phyloP scores from a whole-genome alignment of 495 filamentous ascomycete genomes.

The Lophium mytilinum region DNA sequence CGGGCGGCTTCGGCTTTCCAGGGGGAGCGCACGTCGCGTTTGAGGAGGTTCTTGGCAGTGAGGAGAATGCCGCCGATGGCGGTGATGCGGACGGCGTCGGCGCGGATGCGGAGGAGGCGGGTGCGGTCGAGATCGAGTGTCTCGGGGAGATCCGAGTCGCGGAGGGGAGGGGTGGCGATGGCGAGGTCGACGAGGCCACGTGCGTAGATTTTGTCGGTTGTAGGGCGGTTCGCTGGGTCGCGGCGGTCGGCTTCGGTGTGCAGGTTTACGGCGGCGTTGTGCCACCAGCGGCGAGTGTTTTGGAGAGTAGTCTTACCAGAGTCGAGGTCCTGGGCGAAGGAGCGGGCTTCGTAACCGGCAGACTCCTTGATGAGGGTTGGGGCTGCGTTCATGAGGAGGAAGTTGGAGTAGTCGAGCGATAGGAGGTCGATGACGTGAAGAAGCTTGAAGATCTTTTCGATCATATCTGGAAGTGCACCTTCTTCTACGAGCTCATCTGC shows the following conservation, averaged over 20 bases:
- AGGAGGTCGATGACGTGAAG: constrained; percentile 83
- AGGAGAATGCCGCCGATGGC: constrained; percentile 75
- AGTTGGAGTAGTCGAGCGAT: constrained; percentile 93
- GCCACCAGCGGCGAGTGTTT: constrained; percentile 65
- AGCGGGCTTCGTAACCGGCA: constrained; percentile 67
- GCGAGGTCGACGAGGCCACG: constrained; percentile 60
- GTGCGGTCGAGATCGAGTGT: constrained; percentile 73
- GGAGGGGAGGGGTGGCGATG: constrained; percentile 51
- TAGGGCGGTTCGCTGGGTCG: constrained; percentile 57
- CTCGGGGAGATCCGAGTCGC: constrained; percentile 61
- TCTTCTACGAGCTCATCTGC: constrained; percentile 50
- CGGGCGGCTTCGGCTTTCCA: constrained; percentile 84
- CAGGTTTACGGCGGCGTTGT: constrained; percentile 57
- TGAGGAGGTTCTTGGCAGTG: constrained; percentile 90
- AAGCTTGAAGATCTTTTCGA: constrained; percentile 73
- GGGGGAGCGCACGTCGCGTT: constrained; percentile 78
- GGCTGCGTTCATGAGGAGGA: constrained; percentile 72
- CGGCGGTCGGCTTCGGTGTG: constrained; percentile 62
- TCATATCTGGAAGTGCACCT: constrained; percentile 62
- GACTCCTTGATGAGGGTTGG: constrained; percentile 77
- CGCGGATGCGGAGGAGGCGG: constrained; percentile 59
- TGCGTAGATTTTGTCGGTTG: constrained; percentile 67
- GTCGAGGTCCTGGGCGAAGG: constrained; percentile 63
- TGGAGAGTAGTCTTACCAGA: constrained; percentile 49
- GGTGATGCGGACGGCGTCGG: constrained; percentile 62